A percentile compares a stretch with the other conserved stretches of the same genome.
Conservation (phyloP, 768 basidiomycete species). For the Lanmaoa pseudosensibilis region DNA sequence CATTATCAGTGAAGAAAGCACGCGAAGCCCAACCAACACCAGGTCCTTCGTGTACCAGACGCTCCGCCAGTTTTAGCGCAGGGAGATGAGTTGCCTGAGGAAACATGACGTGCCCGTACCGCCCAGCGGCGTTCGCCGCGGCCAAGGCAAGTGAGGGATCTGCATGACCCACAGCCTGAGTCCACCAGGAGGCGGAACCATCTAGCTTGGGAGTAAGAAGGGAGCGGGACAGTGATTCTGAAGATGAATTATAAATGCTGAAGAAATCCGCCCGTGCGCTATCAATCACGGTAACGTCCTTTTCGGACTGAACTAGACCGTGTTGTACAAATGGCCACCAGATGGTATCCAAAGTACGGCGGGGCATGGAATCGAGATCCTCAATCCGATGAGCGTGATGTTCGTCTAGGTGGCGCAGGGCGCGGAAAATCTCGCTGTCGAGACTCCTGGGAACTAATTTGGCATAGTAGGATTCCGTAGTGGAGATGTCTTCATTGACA, state of each 20-base stretch:
- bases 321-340: slow-evolving; percentile 99
- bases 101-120: slow-evolving; percentile 98
- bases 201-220: slow-evolving; percentile 70
- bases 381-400: slow-evolving; percentile 66
- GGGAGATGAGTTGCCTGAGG: slow-evolving; percentile 86
- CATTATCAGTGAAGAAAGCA: slow-evolving; percentile 93
- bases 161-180: slow-evolving; percentile 86
- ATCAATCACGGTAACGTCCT: slow-evolving; percentile 87
- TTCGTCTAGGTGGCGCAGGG: slow-evolving; percentile 59
- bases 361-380: slow-evolving; percentile 76
- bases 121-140: slow-evolving; percentile 84
- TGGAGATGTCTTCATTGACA: slow-evolving; percentile 42
- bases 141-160: slow-evolving; percentile 76
- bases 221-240: slow-evolving; percentile 29
- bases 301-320: slow-evolving; percentile 58
- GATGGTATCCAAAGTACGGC: slow-evolving; percentile 69
- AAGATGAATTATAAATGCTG: slow-evolving; percentile 54
- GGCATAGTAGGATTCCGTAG: slow-evolving; percentile 75
- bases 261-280: slow-evolving; percentile 89
- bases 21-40: slow-evolving; percentile 89
- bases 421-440: slow-evolving; percentile 41
- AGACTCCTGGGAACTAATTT: slow-evolving; percentile 39
- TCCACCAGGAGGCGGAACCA: slow-evolving; percentile 98
- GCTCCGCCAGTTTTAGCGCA: slow-evolving; percentile 81
- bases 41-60: slow-evolving; percentile 69